Base-by-base conservation (phyloP, 176 grass and related monocot genomes). In the Paspalum notatum region DNA sequence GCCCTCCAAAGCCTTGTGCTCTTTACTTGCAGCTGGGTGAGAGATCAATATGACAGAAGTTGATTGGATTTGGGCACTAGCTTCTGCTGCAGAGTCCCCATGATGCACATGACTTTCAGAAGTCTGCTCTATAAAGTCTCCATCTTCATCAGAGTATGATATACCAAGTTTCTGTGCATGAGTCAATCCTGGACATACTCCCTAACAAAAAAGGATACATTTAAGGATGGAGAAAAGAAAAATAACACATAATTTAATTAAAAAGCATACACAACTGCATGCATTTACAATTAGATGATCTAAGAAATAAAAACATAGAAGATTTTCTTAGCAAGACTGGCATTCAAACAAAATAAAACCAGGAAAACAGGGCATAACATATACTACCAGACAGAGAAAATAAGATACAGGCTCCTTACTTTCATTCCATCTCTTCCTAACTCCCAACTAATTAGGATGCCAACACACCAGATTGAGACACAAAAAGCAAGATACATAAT, bases 141-240 rank as follows among this genome's bases (percentile, higher is more conserved):
- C 83, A 54, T 87, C 78, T 59, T 87, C 85, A 2, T 83, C 81
- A 26, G 62, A 78, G 71, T 91, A 98, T 4, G 83, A 87, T 81
- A 93, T 89, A 39, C 92, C 92, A 78, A 89, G 90, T 78, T 86
- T 98, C 84, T 95, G 95, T 52, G 77, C 90, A 79, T 98, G 88
- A 85, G 79, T 91, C 75, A 98, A 87, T 56, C 95, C 92, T 68
- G 55, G 85, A 89, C 92, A 98, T 7, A 83, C 84, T 67, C 95
- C 92, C 95, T 98, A 79, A 38, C 62, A n/a, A 82, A 76, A 91
- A 62, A 72, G 26, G 26, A 76, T 52, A 70, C 9, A 62, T 42
- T 42, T 42, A 43, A 9, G 12, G 45, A 71, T 66, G 84, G 64
- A 26, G 21, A 26, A 71, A 74, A 55, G 2, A 45, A 56, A 62